These are phyloP conservation scores for Thalassiosira mediterranea DNA, from an alignment of 352 stramenopile genomes.

Conservation along the genomic window DNA sequence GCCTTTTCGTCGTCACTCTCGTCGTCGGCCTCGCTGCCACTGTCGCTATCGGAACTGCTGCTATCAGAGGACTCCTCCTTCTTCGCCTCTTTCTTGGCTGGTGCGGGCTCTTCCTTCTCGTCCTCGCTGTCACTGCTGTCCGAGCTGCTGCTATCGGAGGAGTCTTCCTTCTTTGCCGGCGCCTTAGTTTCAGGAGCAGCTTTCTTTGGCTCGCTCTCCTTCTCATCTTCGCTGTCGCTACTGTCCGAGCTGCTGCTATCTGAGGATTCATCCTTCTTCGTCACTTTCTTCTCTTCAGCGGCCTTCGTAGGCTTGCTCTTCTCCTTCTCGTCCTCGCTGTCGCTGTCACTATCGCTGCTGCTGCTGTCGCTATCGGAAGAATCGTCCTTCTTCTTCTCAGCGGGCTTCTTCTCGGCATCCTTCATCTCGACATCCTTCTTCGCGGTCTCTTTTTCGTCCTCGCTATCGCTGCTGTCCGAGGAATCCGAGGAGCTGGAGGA, in stretches of 20 bases:
- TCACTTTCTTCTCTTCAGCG: neutral
- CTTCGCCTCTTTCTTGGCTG: conserved; percentile 19
- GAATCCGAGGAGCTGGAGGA: too few relatives aligned
- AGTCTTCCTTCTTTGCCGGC: conserved; percentile 42
- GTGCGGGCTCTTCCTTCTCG: conserved; percentile 14
- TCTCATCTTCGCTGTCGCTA: conserved; percentile 28
- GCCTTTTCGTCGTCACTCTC: conserved; percentile 11
- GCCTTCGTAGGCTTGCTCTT: neutral
- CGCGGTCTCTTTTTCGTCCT: conserved; percentile 4
- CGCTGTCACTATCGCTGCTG: conserved; percentile 16
- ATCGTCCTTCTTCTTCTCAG: conserved; percentile 9
- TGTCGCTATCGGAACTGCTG: conserved; percentile 12
- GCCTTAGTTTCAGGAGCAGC: conserved; percentile 4
- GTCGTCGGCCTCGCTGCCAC: neutral
- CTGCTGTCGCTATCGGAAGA: conserved; percentile 15
- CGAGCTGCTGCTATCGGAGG: conserved; percentile 30
- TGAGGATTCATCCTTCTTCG: conserved; percentile 14
- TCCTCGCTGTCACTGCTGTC: conserved; percentile 31
- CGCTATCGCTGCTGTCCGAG: conserved; percentile 12
- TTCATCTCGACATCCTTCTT: too few relatives aligned
- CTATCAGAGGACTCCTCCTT: conserved; percentile 12
- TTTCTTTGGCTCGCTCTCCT: conserved; percentile 19
- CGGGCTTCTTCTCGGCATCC: neutral
- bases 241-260: conserved; percentile 9
- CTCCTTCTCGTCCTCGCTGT: conserved; percentile 17